Evolutionary conservation across 176 grass and related monocot genomes (phyloP), one percentile per base, ranked within the genome.

Genomic region (Aegilops speltoides): DNA sequence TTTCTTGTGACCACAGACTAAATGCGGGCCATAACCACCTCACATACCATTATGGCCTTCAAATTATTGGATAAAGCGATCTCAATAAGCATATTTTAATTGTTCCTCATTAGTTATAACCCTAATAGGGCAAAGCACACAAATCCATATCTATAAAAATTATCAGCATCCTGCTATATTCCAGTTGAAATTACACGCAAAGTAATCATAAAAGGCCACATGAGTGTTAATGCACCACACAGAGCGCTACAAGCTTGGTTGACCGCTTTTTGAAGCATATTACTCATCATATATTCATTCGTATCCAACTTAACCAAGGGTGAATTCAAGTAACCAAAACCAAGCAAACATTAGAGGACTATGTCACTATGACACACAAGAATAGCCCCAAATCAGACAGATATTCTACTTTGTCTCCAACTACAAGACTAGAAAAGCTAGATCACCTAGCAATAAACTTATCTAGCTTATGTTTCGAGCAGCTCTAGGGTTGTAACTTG

Each of bases 231-330:
- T 87, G 68, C 73, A 81, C 40, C 14, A 50, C 64, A 13, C n/a
- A 48, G 16, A 54, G 28, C 29, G 22, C 40, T 37, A 52, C 1
- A 64, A 87, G 19, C 31, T 80, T 17, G 3, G 68, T 29, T 52
- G 15, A 10, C n/a, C n/a, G 2, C 41, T 25, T 34, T 72, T 62
- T 17, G 26, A 28, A 72, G 54, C 26, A 24, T 41, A 24, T 43
- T 62, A 8, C 14, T 80, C n/a, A 13, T 45, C 33, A 46, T 74
- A 64, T 61, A 69, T 34, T 72, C 9, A 79, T 54, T 72, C 9
- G 61, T 54, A 82, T 57, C 45, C 63, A 88, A 77, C 13, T 59
- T 77, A 67, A 77, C 34, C 62, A 68, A 38, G 68, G 25, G 22
- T 2, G 81, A 15, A 29, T 56, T 31, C n/a, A 62, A 41, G 68